Conservation (phyloP, 2,329 filamentous ascomycete species). For the Diaporthe ampelina region DNA sequence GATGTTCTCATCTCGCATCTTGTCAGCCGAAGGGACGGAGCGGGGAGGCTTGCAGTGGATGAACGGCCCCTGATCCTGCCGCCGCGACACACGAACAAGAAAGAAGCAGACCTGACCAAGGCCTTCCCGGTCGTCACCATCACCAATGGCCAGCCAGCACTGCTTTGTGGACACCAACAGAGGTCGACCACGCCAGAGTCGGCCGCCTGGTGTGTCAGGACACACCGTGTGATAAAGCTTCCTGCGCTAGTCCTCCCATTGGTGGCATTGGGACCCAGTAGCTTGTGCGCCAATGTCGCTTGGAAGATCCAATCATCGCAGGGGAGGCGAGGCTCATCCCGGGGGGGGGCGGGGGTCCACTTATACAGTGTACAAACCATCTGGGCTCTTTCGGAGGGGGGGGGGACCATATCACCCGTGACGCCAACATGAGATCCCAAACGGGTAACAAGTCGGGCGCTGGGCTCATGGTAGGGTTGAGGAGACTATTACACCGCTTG, state of each 20-base stretch:
- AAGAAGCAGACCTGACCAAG: neutral
- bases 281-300: constrained; percentile 6
- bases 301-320: constrained; percentile 11
- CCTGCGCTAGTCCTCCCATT: neutral
- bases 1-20: too few species aligned
- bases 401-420: neutral
- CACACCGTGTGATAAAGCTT: neutral
- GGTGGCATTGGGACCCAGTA: neutral
- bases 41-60: neutral
- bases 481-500: constrained; percentile 5
- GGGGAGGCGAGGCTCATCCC: neutral
- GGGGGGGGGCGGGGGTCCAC: neutral
- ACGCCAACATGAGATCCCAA: neutral
- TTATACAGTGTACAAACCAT: neutral
- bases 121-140: neutral
- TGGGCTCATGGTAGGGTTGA: neutral
- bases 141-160: neutral
- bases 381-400: too few species aligned
- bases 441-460: constrained; percentile 1
- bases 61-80: constrained; percentile 18
- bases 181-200: constrained; percentile 2
- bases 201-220: constrained; percentile 17
- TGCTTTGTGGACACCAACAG: neutral
- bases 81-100: neutral
- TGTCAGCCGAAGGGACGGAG: neutral